A percentile compares a stretch with the other conserved stretches of the same genome.
Evolutionary conservation across 768 basidiomycete genomes (phyloP).

Genomic region (Cystobasidium onofrii): DNA sequence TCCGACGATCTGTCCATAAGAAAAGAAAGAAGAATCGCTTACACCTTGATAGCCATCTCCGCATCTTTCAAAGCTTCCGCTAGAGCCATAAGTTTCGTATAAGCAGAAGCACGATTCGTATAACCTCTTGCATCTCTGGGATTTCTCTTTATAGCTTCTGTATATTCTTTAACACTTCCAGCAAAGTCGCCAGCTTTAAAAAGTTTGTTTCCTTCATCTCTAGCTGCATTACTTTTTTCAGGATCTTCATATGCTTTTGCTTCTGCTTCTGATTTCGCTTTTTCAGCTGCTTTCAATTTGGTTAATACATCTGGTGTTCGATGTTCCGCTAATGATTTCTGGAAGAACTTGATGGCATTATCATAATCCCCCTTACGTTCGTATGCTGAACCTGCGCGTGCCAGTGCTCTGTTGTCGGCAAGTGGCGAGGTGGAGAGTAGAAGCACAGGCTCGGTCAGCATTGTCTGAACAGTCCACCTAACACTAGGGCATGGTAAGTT

Average conservation of each 20-base stretch:
- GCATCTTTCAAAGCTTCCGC: slow-evolving; percentile 95
- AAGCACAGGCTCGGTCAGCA: background rate
- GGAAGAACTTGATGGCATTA: slow-evolving; percentile 78
- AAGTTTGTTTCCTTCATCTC: slow-evolving; percentile 82
- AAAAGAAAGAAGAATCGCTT: no score
- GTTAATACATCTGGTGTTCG: slow-evolving; percentile 84
- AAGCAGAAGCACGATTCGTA: slow-evolving; percentile 96
- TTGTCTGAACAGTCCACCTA: background rate
- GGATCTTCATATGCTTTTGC: slow-evolving; percentile 79
- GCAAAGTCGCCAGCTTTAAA: slow-evolving; percentile 93
- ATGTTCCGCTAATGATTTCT: slow-evolving; percentile 91
- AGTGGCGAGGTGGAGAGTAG: slow-evolving; percentile 22
- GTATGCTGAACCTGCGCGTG: slow-evolving; percentile 78
- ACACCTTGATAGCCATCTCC: slow-evolving; percentile 82
- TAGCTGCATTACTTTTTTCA: slow-evolving; percentile 65
- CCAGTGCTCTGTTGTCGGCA: slow-evolving; percentile 56
- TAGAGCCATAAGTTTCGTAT: slow-evolving; percentile 85
- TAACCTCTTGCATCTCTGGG: slow-evolving; percentile 84
- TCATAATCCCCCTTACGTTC: slow-evolving; percentile 65
- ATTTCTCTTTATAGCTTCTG: slow-evolving; percentile 92
- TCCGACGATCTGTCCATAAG: no score
- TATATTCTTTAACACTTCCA: slow-evolving; percentile 79
- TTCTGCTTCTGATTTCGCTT: slow-evolving; percentile 65
- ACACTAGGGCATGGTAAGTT: no score
- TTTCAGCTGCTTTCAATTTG: slow-evolving; percentile 76